Percentiles rank a stretch among this genome's conserved stretches.
These are phyloP conservation scores for Citrullus amarus DNA, from an alignment of 306 rosid genomes.

Conservation along the genomic window DNA sequence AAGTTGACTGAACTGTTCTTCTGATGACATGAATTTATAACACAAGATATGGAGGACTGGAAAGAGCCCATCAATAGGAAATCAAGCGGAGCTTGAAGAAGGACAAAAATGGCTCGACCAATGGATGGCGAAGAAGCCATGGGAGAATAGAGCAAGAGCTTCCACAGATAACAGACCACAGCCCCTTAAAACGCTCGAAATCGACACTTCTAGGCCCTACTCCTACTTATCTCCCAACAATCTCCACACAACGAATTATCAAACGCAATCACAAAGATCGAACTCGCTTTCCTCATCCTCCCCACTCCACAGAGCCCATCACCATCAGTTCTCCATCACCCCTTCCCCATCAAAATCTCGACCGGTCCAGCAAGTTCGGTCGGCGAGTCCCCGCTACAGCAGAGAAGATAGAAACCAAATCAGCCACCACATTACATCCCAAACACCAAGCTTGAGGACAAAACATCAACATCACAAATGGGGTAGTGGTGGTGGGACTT, in stretches of 20 bases:
- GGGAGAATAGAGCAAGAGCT: conserved; percentile 76
- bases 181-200: conserved; percentile 64
- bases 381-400: conserved; percentile 57
- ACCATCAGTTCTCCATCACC: conserved; percentile 49
- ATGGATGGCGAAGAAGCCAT: conserved; percentile 79
- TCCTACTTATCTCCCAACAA: conserved; percentile 38
- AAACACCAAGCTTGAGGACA: conserved; percentile 84
- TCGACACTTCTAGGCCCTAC: conserved; percentile 82
- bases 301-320: conserved; percentile 35
- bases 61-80: conserved; percentile 71
- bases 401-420: conserved; percentile 51
- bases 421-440: conserved; percentile 31
- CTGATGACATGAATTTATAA: not conserved
- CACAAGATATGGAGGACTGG: conserved; percentile 54
- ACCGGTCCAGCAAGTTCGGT: conserved; percentile 57
- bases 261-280: conserved; percentile 44
- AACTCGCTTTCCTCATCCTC: conserved; percentile 24
- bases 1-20: not conserved
- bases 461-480: conserved; percentile 37
- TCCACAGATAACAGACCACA: conserved; percentile 73
- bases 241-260: conserved; percentile 49
- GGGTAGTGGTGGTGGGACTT: not conserved
- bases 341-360: conserved; percentile 72
- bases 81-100: conserved; percentile 66
- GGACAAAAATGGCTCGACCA: conserved; percentile 70